Evolutionary conservation across 805 yeast genomes (phyloP), one percentile per base, ranked within the genome.

Genomic region (Phaffomyces thermotolerans): DNA sequence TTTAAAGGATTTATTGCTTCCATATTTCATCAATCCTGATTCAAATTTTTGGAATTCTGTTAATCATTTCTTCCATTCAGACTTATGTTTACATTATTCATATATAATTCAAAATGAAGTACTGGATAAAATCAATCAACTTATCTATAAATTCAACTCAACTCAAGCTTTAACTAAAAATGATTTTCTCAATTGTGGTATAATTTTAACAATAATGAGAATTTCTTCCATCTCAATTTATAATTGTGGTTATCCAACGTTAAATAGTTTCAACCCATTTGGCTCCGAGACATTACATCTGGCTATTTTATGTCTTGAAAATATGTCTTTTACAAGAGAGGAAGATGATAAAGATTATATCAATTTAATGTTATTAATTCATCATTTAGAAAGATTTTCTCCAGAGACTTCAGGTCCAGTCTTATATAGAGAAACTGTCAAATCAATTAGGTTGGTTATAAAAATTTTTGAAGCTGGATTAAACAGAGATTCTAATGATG

Each of bases 61-160:
- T 8, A 33, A 45, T 14, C 48, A 45, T 39, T 45, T 45, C 20
- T 45, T 45, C 29, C 39, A 31, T 14, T 24, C 42, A 13, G 45
- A 45, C 17, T 20, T 45, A 17, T 41, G 17, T 29, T 39, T 45
- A 30, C 12, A 17, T 10, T 41, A 22, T 31, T 36, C 42, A 4
- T 45, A 20, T 25, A 4, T 45, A 13, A 38, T 41, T 31, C 27
- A 39, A 18, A 39, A 14, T 13, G n/a, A 22, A 27, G 13, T 27
- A 27, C 6, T 27, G 13, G 29, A 27, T 9, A 27, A 27, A 27
- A 27, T 10, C 29, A 27, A 10, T 27, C 29, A 27, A 10, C 12
- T 27, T 12, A 13, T 27, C 6, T 27, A 27, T 27, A 27, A 27
- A 27, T 7, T 27, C 29, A 27, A 8, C 12, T 27, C 29, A 27